Percentiles rank a stretch among this genome's conserved stretches.
phyloP scores from a whole-genome alignment of 768 basidiomycete species.

The Pleurotus eryngii region DNA sequence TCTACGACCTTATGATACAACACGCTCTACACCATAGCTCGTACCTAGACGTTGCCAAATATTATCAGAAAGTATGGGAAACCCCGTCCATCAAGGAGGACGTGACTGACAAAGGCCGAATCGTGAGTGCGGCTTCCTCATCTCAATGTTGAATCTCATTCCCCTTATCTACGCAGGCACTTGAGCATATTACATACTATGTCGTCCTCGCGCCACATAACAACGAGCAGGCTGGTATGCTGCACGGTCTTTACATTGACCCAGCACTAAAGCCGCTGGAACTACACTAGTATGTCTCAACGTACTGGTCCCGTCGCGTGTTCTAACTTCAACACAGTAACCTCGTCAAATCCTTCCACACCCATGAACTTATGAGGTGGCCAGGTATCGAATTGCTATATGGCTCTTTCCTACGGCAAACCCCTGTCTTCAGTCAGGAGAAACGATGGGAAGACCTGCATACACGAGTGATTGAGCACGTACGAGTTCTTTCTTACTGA shows the following conservation, averaged over 20 bases:
- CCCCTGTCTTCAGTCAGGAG: slow-evolving; percentile 73
- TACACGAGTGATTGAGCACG: slow-evolving; percentile 94
- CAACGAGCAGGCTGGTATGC: slow-evolving; percentile 97
- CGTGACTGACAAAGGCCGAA: slow-evolving; percentile 60
- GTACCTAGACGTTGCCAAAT: slow-evolving; percentile 92
- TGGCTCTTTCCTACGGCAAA: slow-evolving; percentile 76
- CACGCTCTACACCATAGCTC: slow-evolving; percentile 80
- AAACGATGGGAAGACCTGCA: slow-evolving; percentile 95
- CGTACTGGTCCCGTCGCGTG: neutral
- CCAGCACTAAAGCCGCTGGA: slow-evolving; percentile 78
- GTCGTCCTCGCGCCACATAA: slow-evolving; percentile 90
- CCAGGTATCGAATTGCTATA: slow-evolving; percentile 88
- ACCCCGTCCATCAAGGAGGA: slow-evolving; percentile 93
- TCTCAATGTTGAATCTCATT: neutral
- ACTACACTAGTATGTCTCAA: slow-evolving; percentile 68
- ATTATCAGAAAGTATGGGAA: slow-evolving; percentile 97
- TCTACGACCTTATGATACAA: slow-evolving; percentile 95
- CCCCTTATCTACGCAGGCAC: slow-evolving; percentile 49
- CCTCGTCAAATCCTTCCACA: slow-evolving; percentile 90
- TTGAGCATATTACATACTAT: slow-evolving; percentile 94
- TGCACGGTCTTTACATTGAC: slow-evolving; percentile 81
- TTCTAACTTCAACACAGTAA: slow-evolving; percentile 57
- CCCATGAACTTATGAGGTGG: slow-evolving; percentile 94
- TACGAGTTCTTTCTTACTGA: slow-evolving; percentile 35
- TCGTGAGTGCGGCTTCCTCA: slow-evolving; percentile 39